phyloP scores from a whole-genome alignment of 2,329 filamentous ascomycete species.

The Hypoxylon sp. region DNA sequence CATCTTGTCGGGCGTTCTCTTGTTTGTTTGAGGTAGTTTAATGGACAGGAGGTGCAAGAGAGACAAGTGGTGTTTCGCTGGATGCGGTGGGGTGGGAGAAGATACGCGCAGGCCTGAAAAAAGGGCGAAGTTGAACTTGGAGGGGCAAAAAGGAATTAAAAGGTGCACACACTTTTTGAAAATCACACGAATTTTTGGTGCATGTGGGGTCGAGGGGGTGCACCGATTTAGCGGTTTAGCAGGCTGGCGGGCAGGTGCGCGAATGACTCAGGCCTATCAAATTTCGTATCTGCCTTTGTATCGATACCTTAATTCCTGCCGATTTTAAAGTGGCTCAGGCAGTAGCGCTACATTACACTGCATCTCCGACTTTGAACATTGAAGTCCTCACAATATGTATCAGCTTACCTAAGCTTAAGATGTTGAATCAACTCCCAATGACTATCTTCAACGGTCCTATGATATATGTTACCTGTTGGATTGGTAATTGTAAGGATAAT shows the following conservation, averaged over 20 bases:
- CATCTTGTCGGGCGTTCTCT: conserved; percentile 67
- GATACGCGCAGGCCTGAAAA: conserved; percentile 17
- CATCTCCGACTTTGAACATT: neutral
- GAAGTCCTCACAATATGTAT: neutral
- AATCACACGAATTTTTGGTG: conserved; percentile 55
- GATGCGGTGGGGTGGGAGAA: conserved; percentile 22
- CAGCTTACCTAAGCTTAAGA: conserved; percentile 1
- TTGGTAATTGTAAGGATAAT: neutral
- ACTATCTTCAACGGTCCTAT: neutral
- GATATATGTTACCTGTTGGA: neutral
- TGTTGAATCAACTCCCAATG: neutral
- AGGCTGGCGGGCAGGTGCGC: conserved; percentile 2
- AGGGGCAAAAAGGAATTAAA: conserved; percentile 49
- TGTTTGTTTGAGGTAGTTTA: neutral
- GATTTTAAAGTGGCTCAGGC: neutral
- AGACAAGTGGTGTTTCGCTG: neutral
- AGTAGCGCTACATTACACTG: neutral
- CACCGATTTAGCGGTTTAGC: conserved; percentile 18
- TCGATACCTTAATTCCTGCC: neutral
- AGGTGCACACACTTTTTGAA: conserved; percentile 49
- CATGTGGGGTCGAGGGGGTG: conserved; percentile 49
- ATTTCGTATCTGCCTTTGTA: neutral
- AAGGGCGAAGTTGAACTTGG: conserved; percentile 41
- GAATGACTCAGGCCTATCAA: conserved; percentile 7
- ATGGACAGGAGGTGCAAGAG: neutral